Percentiles rank a stretch among this genome's conserved stretches.
phyloP scores from a whole-genome alignment of 2,329 filamentous ascomycete species.

The Chalara sp. region DNA sequence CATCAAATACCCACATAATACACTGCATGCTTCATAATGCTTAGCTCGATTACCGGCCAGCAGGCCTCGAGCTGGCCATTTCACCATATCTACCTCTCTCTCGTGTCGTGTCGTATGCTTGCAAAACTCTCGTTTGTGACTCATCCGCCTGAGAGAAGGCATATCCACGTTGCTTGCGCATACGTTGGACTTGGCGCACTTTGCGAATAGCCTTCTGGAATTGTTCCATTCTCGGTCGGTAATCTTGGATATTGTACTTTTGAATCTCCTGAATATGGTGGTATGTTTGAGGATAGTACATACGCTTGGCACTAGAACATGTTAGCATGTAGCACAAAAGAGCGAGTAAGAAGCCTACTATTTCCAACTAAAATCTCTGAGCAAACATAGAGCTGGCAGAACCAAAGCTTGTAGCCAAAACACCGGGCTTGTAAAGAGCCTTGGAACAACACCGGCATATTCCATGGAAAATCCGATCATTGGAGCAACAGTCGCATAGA shows the following conservation, averaged over 20 bases:
- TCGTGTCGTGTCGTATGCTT: conserved; percentile 95
- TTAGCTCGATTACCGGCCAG: not conserved
- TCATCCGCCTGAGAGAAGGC: conserved; percentile 98
- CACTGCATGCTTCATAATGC: no score
- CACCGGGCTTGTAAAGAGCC: conserved; percentile 70
- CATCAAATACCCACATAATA: no score
- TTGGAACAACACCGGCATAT: conserved; percentile 76
- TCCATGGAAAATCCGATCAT: conserved; percentile 75
- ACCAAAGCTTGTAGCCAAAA: conserved; percentile 90
- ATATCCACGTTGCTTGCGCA: conserved; percentile 98
- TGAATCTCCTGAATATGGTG: conserved; percentile 99
- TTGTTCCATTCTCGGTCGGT: conserved; percentile 97
- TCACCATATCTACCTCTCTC: conserved; percentile 90
- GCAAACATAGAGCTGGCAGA: conserved; percentile 72
- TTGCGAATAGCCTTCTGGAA: conserved; percentile 99
- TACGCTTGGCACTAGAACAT: conserved; percentile 61
- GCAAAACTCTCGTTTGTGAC: conserved; percentile 86
- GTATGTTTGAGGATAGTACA: conserved; percentile 94
- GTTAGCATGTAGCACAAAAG: conserved; percentile 12
- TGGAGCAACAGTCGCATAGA: conserved; percentile 81
- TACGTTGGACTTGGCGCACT: conserved; percentile 94
- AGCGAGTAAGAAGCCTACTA: conserved; percentile 45
- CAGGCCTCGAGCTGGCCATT: conserved; percentile 50
- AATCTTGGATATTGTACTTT: conserved; percentile 99
- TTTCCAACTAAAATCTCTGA: conserved; percentile 93